Base-by-base conservation (phyloP, 2,329 filamentous ascomycete genomes). In the Lasiodiplodia sp. region DNA sequence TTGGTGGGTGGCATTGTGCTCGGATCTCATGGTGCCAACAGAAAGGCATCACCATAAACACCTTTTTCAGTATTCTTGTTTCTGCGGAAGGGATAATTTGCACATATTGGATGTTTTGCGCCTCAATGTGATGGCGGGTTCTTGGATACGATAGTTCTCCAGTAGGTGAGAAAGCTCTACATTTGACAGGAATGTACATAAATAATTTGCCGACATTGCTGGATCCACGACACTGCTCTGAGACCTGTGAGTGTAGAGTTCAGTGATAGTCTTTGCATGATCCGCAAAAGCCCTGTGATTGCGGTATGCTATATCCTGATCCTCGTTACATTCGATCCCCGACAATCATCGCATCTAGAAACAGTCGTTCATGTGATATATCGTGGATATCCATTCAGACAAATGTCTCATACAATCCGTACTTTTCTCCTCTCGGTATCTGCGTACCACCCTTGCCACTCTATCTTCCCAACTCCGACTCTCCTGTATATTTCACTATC, bases 391-490 rank as follows among this genome's bases (percentile, higher is more conserved):
- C 4, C 7, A 18, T 10, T 25, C 60, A 38, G 18, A 18, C 44
- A 52, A 18, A 16, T 18, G 8, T 28, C 21, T 64, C 65, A 67
- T 58, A 40, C 18, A 21, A 67, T 52, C 23, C 65, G 28, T 28
- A 60, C 12, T 12, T 18, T 21, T 23, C 31, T 60, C 40, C 11
- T 52, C 34, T 34, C 34, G 16, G 67, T 28, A 12, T 72, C 68
- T 14, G 34, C 58, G 49, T 69, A 71, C 70, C 69, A 69, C 3
- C 55, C 51, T 23, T 28, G 47, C n/a, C 52, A 57, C 14, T 67
- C 58, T 16, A 71, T 58, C 16, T 65, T 69, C 8, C 71, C 72
- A 40, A 71, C 69, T 14, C 72, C 72, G 16, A 73, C 51, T 16
- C 72, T 57, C 47, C 68, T 53, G 40, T 70, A 72, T 8, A 56